phyloP scores from a whole-genome alignment of 164 flowering plant genomes.

The Magnolia officinalis region DNA sequence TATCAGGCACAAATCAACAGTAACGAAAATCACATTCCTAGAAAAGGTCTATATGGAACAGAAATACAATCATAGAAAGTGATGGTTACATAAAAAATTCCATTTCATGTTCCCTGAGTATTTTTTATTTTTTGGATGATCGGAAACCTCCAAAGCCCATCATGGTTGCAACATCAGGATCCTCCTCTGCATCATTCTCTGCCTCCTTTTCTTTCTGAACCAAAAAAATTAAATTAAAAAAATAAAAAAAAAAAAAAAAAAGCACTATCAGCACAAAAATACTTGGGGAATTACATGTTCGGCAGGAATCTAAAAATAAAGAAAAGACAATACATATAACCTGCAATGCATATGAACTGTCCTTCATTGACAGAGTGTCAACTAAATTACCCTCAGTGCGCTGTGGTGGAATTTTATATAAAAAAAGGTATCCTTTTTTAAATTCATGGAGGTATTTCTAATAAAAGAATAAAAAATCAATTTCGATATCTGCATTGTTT shows the following conservation, averaged over 20 bases:
- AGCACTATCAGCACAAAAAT: background rate
- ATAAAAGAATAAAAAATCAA: no score
- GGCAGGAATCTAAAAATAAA: background rate
- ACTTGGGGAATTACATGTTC: no score
- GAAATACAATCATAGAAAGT: background rate
- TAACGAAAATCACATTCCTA: background rate
- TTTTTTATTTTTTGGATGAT: background rate
- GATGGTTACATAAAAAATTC: background rate
- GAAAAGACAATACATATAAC: background rate
- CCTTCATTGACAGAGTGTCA: no score
- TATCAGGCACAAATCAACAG: background rate
- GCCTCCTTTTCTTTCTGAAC: slow-evolving; percentile 69
- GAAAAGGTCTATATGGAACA: background rate
- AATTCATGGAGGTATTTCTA: no score
- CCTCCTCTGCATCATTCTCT: slow-evolving; percentile 66
- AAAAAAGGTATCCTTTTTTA: no score
- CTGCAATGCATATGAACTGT: no score
- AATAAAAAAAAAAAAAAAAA: background rate
- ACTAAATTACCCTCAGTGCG: no score
- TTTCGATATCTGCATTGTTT: no score
- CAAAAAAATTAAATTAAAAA: background rate
- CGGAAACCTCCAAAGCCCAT: slow-evolving; percentile 96
- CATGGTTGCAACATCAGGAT: slow-evolving; percentile 89
- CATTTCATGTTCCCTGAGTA: background rate
- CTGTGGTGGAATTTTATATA: no score